Evolutionary conservation across 116 monocot species (phyloP), one percentile per base, ranked within the genome.

Genomic region (Posidonia oceanica): DNA sequence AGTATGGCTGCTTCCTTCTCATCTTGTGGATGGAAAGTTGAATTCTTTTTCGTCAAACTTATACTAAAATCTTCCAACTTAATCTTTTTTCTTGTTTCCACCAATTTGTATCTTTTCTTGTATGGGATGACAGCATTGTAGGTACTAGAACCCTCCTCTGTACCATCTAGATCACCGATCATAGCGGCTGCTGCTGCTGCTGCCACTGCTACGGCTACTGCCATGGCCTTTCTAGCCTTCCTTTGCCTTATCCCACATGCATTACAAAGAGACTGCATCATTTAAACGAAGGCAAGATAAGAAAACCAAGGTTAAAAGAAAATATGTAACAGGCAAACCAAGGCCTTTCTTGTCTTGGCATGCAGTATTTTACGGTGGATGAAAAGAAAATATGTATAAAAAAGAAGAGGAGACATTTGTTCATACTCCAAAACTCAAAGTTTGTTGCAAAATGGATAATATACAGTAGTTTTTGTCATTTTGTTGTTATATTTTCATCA

Each of bases 191-290:
- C 69, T 12, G 80, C 78, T 39, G 80, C 74, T 36, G 83, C 81
- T 14, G 29, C n/a, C n/a, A n/a, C n/a, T n/a, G n/a, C n/a, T n/a
- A n/a, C n/a, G n/a, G n/a, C n/a, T n/a, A n/a, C n/a, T n/a, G 83
- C 81, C 85, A 83, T 64, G 56, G 91, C 83, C 23, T 78, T 69
- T 65, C 88, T 81, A 8, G 88, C 88, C 71, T 88, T 88, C 78
- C 75, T 63, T 59, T 88, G 88, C 72, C 92, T 73, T 75, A 92
- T 92, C 36, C 92, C 92, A 65, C 92, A 92, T 20, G 92, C 92
- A 80, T 92, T 88, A 51, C 92, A 92, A 38, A 92, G 86, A 20
- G 92, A 88, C 92, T 92, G 80, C 77, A 76, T 39, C 63, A 71
- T 0, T 23, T 59, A 36, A 61, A 22, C 14, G 36, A 23, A 36